Evolutionary conservation across 306 rosid genomes (phyloP), one percentile per base, ranked within the genome.

Genomic region (Vigna unguiculata): DNA sequence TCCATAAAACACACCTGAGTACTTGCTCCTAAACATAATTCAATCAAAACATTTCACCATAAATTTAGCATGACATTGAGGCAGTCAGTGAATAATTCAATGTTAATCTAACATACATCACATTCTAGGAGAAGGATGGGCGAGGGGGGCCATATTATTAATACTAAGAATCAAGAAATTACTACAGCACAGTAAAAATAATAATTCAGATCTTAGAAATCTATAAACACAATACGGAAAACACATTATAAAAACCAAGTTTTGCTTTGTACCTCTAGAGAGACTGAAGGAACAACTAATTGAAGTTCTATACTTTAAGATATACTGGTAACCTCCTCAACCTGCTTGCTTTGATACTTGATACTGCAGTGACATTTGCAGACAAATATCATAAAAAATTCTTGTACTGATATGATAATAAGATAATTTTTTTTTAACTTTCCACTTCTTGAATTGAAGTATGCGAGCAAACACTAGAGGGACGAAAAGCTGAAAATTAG

Each of bases 291-390:
- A 75, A 90, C 88, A 85, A 90, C 88, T 91, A 91, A 91, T 62
- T 79, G 93, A 84, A 81, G 93, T 86, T 86, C 81, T 90, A 86
- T 78, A 88, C 79, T 88, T 89, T 86, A 69, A 86, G 69, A 76
- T 75, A 83, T 78, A 86, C 85, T 71, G 86, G 87, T 49, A 91
- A 89, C 91, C 89, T 89, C 98, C 97, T 87, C 98, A 91, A 92
- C 93, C 93, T 90, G 97, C 91, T 78, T 82, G 97, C 97, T 91
- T 89, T 88, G 91, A 82, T 86, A 91, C 98, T 89, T 88, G 91
- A 80, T 86, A 91, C 99, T 96, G 99, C 99, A 92, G 93, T 83
- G 93, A 88, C 91, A 95, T 92, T 81, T 52, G 96, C 89, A 90
- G 91, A 90, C 81, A 88, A 81, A 87, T 81, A 88, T 93, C 96